Evolutionary conservation across 2,329 filamentous ascomycete species (phyloP).

Genomic region (Botrytis byssoidea): DNA sequence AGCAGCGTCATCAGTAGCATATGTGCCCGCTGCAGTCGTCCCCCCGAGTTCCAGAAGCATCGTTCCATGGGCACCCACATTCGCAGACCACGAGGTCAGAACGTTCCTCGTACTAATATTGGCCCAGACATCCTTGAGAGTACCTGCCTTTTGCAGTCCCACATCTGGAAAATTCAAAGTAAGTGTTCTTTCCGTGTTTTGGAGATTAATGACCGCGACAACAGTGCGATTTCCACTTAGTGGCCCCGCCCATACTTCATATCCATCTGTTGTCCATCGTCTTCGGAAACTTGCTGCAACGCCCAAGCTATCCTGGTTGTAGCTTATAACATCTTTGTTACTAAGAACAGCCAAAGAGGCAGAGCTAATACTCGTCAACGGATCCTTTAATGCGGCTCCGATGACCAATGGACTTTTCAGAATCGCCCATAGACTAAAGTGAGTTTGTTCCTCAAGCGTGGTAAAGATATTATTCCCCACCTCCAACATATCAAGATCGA

Average conservation of each 20-base stretch:
- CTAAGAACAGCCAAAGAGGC: constrained; percentile 27
- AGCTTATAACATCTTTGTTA: constrained; percentile 32
- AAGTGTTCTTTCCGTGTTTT: constrained; percentile 25
- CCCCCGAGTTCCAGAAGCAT: constrained; percentile 30
- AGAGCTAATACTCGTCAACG: constrained; percentile 23
- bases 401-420: constrained; percentile 39
- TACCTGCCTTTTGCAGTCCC: constrained; percentile 29
- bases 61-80: constrained; percentile 31
- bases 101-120: constrained; percentile 21
- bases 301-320: constrained; percentile 34
- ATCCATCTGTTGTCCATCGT: constrained; percentile 33
- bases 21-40: constrained; percentile 24
- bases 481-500: constrained; percentile 46
- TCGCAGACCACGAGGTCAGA: constrained; percentile 29
- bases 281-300: constrained; percentile 31
- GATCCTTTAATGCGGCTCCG: constrained; percentile 33
- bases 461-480: constrained; percentile 43
- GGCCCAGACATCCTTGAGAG: constrained; percentile 33
- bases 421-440: constrained; percentile 45
- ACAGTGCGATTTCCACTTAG: constrained; percentile 30
- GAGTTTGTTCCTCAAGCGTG: constrained; percentile 42
- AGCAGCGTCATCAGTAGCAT: constrained; percentile 23
- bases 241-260: constrained; percentile 34
- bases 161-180: constrained; percentile 33
- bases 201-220: constrained; percentile 31